Evolutionary conservation across 176 grass and related monocot species (phyloP), one percentile per base, ranked within the genome.

Genomic region (Paspalum vaginatum): DNA sequence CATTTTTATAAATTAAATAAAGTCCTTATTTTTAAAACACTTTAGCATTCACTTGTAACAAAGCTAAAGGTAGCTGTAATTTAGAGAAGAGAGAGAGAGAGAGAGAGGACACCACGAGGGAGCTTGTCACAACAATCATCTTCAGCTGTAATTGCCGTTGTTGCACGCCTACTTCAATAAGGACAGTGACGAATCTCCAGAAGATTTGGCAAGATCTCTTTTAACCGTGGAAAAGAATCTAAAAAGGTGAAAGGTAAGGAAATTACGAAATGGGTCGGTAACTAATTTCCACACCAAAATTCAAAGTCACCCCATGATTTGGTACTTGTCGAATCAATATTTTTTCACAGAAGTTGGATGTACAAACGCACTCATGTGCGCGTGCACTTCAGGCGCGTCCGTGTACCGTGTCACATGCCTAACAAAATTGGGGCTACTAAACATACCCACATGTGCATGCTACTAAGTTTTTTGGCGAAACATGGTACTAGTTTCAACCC

Each of bases 141-240:
- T 62, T 81, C 82, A 80, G 1, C 14, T 69, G 47, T 76, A 81
- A 58, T 71, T 69, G 13, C 80, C 77, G 39, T 76, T 76, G 77
- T 65, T 70, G 64, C 77, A 65, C 47, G 71, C 87, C 82, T 64
- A 76, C 71, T 85, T 85, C 71, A 85, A 49, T 65, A 81, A 71
- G 65, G 72, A 81, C 66, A 72, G 56, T 49, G 17, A 72, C 41
- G 50, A 89, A 89, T 85, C 77, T 65, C 41, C 48, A 10, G 0
- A 72, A 81, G 87, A 89, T 85, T 65, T 89, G 77, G 77, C 81
- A 81, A 81, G 72, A 81, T 89, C 75, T 81, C 72, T 81, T 88
- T 85, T 77, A 72, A 66, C 59, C 47, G 24, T 71, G 47, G 40
- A 9, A 63, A 59, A 72, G 57, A 85, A 89, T 85, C 48, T 59